These are phyloP conservation scores for Aspergillus amoenus DNA, from an alignment of 2,329 filamentous ascomycete genomes.

Conservation along the genomic window DNA sequence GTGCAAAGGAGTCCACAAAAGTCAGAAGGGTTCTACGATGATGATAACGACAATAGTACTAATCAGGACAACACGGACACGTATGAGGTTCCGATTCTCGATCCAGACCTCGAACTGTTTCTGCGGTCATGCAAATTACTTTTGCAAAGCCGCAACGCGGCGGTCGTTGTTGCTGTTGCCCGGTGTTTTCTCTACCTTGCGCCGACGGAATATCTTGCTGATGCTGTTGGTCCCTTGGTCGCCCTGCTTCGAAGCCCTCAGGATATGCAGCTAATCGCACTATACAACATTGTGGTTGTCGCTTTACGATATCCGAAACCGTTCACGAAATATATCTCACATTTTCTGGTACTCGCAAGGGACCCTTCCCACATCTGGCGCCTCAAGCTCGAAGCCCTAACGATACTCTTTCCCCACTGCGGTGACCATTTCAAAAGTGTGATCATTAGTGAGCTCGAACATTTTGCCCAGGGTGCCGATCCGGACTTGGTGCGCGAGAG, in stretches of 20 bases:
- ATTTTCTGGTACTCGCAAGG: slow-evolving; percentile 80
- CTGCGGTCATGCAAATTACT: slow-evolving; percentile 79
- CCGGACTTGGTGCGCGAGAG: slow-evolving; percentile 80
- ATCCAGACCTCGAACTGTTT: slow-evolving; percentile 79
- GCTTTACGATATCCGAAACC: slow-evolving; percentile 71
- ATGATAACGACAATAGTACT: slow-evolving; percentile 53
- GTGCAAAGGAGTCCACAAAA: slow-evolving; percentile 51
- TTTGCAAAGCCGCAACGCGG: slow-evolving; percentile 87
- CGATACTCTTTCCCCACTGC: slow-evolving; percentile 84
- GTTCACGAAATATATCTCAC: slow-evolving; percentile 86
- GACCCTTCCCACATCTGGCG: slow-evolving; percentile 83
- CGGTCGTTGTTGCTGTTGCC: slow-evolving; percentile 83
- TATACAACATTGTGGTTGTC: slow-evolving; percentile 95
- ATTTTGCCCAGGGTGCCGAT: slow-evolving; percentile 78
- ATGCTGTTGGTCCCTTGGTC: slow-evolving; percentile 78
- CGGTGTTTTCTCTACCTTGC: slow-evolving; percentile 84
- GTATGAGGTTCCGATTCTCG: slow-evolving; percentile 63
- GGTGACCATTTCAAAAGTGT: slow-evolving; percentile 75
- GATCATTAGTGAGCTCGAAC: slow-evolving; percentile 87
- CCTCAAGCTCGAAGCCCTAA: slow-evolving; percentile 86
- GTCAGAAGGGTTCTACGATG: slow-evolving; percentile 78
- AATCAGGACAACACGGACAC: slow-evolving; percentile 45
- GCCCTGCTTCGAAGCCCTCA: slow-evolving; percentile 80
- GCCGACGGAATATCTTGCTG: slow-evolving; percentile 70
- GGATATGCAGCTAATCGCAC: slow-evolving; percentile 83